phyloP scores from a whole-genome alignment of 176 grass and related monocot genomes.

The Pontederia crassipes region DNA sequence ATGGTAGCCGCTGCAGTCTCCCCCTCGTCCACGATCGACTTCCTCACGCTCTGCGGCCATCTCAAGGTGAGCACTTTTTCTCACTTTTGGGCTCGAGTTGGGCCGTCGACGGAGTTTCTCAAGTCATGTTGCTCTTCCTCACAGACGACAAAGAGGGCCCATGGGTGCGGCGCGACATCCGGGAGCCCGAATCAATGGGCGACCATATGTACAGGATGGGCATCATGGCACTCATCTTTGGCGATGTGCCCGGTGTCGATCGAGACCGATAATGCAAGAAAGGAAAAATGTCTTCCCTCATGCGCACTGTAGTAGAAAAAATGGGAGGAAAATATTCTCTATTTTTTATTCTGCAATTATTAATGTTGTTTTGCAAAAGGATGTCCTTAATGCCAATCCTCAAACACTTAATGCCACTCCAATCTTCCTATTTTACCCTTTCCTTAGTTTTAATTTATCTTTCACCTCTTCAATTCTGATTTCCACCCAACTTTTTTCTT shows the following conservation, averaged over 20 bases:
- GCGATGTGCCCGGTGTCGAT: constrained; percentile 54
- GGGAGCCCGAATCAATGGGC: constrained; percentile 81
- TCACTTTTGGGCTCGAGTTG: background rate
- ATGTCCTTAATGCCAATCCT: no score
- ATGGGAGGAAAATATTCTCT: no score
- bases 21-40: constrained; percentile 69
- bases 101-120: background rate
- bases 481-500: no score
- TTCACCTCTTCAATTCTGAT: no score
- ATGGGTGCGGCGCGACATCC: constrained; percentile 89
- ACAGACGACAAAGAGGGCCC: constrained; percentile 93
- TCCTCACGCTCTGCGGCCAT: constrained; percentile 76
- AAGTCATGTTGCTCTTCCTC: background rate
- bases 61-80: constrained; percentile 53
- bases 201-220: constrained; percentile 99
- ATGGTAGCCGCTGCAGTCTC: constrained; percentile 5
- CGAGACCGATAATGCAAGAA: constrained; percentile 50
- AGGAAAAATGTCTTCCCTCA: background rate
- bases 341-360: no score
- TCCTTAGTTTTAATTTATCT: no score
- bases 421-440: no score
- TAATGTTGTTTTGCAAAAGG: no score
- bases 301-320: no score
- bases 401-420: no score
- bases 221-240: constrained; percentile 70